Conservation (phyloP, 1,284 basidiomycete genomes). For the Austroboletus niveus region DNA sequence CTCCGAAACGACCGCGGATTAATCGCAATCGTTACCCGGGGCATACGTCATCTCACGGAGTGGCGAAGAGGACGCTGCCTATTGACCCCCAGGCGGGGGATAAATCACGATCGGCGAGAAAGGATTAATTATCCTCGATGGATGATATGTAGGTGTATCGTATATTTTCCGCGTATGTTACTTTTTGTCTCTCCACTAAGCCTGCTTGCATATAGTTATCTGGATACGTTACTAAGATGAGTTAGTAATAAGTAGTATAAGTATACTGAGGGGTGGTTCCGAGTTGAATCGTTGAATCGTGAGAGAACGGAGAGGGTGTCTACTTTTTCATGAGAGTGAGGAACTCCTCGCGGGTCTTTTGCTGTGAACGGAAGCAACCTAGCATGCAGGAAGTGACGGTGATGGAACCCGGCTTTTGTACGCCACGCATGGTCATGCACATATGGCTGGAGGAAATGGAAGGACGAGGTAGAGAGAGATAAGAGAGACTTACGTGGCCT, state of each 20-base stretch:
- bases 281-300: slow-evolving; percentile 44
- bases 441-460: slow-evolving; percentile 69
- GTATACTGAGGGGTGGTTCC: slow-evolving; percentile 11
- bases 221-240: slow-evolving; percentile 7
- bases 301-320: slow-evolving; percentile 13
- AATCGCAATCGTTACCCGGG: slow-evolving; percentile 43
- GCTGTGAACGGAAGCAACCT: slow-evolving; percentile 94
- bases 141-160: slow-evolving; percentile 10
- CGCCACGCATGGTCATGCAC: slow-evolving; percentile 99
- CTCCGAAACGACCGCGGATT: slow-evolving; percentile 47
- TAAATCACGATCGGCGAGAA: slow-evolving; percentile 48
- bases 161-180: slow-evolving; percentile 18
- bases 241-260: slow-evolving; percentile 21
- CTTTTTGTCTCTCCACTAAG: slow-evolving; percentile 13
- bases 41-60: slow-evolving; percentile 31
- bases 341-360: slow-evolving; percentile 97
- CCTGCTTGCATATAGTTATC: slow-evolving; percentile 3
- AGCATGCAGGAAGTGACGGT: slow-evolving; percentile 99
- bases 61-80: slow-evolving; percentile 58
- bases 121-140: slow-evolving; percentile 37
- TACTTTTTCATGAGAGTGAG: slow-evolving; percentile 72
- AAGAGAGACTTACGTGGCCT: slow-evolving; percentile 76
- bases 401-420: slow-evolving; percentile 95
- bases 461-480: slow-evolving; percentile 8
- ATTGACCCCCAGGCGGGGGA: slow-evolving; percentile 59